Percentiles rank a stretch among this genome's conserved stretches.
phyloP scores from a whole-genome alignment of 176 grass and related monocot species.

The Oryza meridionalis region DNA sequence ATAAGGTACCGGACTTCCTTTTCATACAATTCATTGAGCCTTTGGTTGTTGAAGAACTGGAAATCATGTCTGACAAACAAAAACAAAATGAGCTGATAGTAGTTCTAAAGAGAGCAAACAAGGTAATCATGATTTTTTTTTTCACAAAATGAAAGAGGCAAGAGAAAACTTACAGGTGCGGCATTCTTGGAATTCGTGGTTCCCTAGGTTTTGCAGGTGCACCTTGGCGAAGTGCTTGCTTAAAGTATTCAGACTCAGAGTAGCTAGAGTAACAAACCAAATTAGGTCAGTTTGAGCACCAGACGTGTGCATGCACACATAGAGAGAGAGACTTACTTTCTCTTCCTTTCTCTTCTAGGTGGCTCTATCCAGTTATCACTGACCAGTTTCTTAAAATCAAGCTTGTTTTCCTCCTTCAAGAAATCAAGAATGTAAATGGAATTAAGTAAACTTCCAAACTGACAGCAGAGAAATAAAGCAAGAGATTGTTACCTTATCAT shows the following conservation, averaged over 20 bases:
- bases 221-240: slow-evolving; percentile 95
- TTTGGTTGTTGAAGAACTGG: slow-evolving; percentile 97
- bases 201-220: slow-evolving; percentile 86
- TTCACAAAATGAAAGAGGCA: background rate
- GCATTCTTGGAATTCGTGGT: slow-evolving; percentile 93
- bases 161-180: slow-evolving; percentile 68
- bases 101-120: slow-evolving; percentile 3
- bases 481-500: slow-evolving; percentile 78
- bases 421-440: slow-evolving; percentile 24
- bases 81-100: slow-evolving; percentile 19
- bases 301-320: background rate
- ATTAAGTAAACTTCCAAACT: slow-evolving; percentile 26
- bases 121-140: background rate
- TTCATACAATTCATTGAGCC: slow-evolving; percentile 92
- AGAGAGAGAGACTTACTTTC: slow-evolving; percentile 55
- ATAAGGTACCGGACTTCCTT: slow-evolving; percentile 98
- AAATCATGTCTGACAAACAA: slow-evolving; percentile 81
- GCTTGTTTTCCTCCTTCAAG: slow-evolving; percentile 88
- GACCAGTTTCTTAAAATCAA: slow-evolving; percentile 96
- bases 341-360: slow-evolving; percentile 94
- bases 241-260: slow-evolving; percentile 96
- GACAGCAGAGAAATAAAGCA: background rate
- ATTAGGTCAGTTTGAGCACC: slow-evolving; percentile 14
- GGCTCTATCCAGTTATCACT: slow-evolving; percentile 94
- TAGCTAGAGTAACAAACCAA: slow-evolving; percentile 57